Conservation (phyloP, 2,329 filamentous ascomycete species). For the Alternaria ethzedia region DNA sequence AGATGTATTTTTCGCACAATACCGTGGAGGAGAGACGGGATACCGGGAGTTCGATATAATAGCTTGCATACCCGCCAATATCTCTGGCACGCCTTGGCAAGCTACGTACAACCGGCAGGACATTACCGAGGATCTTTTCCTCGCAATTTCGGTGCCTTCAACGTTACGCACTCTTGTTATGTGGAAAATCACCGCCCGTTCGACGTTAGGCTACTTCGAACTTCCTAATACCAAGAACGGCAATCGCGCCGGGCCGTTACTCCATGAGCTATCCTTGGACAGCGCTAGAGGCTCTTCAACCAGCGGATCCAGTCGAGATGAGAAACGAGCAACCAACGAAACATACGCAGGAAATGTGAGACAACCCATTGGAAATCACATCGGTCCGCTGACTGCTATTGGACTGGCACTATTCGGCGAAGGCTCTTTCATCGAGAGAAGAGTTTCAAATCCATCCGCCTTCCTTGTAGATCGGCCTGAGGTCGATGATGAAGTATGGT, state of each 20-base stretch:
- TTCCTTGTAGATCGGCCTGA: not conserved
- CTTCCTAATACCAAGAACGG: not conserved
- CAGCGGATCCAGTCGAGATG: not conserved
- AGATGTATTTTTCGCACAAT: not conserved
- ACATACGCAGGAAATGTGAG: not conserved
- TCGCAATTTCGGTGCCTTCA: not conserved
- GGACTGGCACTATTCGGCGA: not conserved
- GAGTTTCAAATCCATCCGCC: not conserved
- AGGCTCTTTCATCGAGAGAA: not conserved
- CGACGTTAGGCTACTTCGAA: conserved; percentile 2
- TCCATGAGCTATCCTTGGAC: not conserved
- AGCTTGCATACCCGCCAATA: not conserved
- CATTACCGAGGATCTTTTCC: not conserved
- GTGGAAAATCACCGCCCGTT: not conserved
- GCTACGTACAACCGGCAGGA: not conserved
- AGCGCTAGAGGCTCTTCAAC: not conserved
- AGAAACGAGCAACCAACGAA: not conserved
- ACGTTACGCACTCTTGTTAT: not conserved
- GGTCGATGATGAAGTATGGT: not conserved
- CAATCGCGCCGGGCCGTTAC: not conserved
- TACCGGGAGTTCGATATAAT: not conserved
- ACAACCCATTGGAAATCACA: not conserved
- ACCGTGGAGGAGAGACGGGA: not conserved
- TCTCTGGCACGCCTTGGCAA: not conserved
- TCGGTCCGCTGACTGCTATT: not conserved